Evolutionary conservation across 2,329 filamentous ascomycete species (phyloP), one percentile per base, ranked within the genome.

Genomic region (Sporothrix euskadiensis): DNA sequence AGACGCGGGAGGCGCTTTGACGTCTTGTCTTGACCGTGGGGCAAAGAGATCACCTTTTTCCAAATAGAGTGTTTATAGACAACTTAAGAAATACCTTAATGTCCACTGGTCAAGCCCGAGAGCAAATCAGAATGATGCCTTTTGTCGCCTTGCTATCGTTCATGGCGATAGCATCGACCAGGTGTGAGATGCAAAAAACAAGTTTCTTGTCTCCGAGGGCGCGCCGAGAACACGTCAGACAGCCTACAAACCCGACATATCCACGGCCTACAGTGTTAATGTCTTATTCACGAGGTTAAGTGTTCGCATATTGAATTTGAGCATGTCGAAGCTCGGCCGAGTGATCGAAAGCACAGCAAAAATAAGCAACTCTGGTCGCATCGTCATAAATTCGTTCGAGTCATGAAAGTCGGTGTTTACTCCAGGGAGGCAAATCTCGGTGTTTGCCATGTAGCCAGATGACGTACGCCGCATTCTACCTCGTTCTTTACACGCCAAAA

Each of bases 101-200:
- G 61, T 41, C 61, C n/a, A 66, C 22, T 30, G 9, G 57, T 12
- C 19, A 3, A 22, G 14, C 9, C 4, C 1, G 16, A 7, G 22
- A 41, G 8, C 69, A 61, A 71, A 71, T 71, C 69, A 71, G 54
- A 44, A 16, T n/a, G n/a, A 12, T 6, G 14, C 9, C 5, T 32
- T 49, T 71, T 61, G 69, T 49, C 54, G 61, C 32, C 41, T 49
- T 44, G 66, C 66, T 54, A 69, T 52, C 63, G n/a, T 44, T 1
- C 19, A 39, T n/a, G 1, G 7, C 19, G 44, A 66, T 30, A 66
- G 39, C 61, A 44, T 22, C n/a, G 19, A n/a, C 9, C 30, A 47
- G n/a, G n/a, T 44, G 32, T 26, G 59, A 26, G 39, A 47, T 47
- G 1, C 44, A 49, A 19, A 49, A 49, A 10, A 3, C 22, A 68